These are phyloP conservation scores for Kwoniella shivajii DNA, from an alignment of 1,284 basidiomycete genomes.

Conservation along the genomic window DNA sequence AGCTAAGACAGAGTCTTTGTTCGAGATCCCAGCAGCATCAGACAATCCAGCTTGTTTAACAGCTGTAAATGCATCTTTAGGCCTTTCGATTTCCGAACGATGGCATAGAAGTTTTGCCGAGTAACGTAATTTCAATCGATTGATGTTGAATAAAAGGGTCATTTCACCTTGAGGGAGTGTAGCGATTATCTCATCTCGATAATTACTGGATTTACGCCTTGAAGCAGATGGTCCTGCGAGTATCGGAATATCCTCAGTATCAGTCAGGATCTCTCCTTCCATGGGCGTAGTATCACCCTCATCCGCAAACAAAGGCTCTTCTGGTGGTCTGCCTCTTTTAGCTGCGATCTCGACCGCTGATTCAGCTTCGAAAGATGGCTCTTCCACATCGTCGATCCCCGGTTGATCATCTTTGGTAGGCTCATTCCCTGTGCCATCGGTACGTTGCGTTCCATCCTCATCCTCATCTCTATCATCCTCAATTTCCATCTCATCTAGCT, in stretches of 20 bases:
- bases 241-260: neutral
- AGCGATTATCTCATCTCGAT: conserved; percentile 45
- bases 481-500: conserved; percentile 19
- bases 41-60: conserved; percentile 28
- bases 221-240: neutral
- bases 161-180: conserved; percentile 36
- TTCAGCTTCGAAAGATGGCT: neutral
- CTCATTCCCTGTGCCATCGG: too few species aligned
- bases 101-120: conserved; percentile 1
- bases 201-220: conserved; percentile 17
- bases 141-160: conserved; percentile 41
- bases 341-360: neutral
- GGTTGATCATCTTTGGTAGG: too few species aligned
- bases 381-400: neutral
- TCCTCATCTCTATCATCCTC: neutral
- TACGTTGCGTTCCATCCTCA: neutral
- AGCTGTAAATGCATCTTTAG: conserved; percentile 26
- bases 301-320: conserved; percentile 1
- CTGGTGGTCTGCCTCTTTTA: neutral
- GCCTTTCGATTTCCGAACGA: neutral
- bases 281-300: neutral
- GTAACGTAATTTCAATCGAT: conserved; percentile 33
- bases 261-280: neutral
- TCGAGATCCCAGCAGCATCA: conserved; percentile 62
- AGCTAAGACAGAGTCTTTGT: conserved; percentile 64